Evolutionary conservation across 2,329 filamentous ascomycete species (phyloP), one percentile per base, ranked within the genome.

Genomic region (Chrysoporthe puriensis): DNA sequence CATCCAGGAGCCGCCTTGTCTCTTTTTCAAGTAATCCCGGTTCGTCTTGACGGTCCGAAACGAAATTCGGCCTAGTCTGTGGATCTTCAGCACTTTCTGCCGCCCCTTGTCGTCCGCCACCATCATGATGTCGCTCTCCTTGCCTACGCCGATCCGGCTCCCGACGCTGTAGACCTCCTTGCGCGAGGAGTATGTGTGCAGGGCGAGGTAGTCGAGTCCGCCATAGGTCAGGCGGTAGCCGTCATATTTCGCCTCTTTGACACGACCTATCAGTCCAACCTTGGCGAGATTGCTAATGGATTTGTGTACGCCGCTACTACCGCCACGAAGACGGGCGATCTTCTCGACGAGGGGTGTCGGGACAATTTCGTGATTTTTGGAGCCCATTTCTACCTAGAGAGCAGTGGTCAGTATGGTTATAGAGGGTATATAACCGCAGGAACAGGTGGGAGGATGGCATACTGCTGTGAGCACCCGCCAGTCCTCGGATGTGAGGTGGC

Each of bases 21-120:
- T 86, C 68, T 90, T 87, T 73, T 91, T 90, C 66, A 98, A 88
- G 79, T 99, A 99, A 80, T 99, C 96, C 72, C 96, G 88, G 81
- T 98, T 98, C 40, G 92, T 90, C 81, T 97, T 97, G 76, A 99
- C 95, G 50, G 93, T 94, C 73, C 96, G 91, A 83, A 99, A 99
- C 43, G 94, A 97, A 74, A 99, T 97, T 74, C 96, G 91, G 58
- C 96, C 96, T 4, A 99, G 86, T 59, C 96, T 90, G 80, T 99
- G 96, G 75, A 99, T 97, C 82, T 99, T 99, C 72, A 99, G 86
- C 18, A 99, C 91, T 70, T 87, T 85, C 77, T 97, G 94, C 26
- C 83, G 83, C 67, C 93, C 94, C 6, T 85, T 86, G 63, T 93
- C 85, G 74, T 94, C 89, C 66, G 96, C 95, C 61, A 97, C 94